A percentile compares a stretch with the other conserved stretches of the same genome.
phyloP scores from a whole-genome alignment of 768 basidiomycete genomes.

The Lactarius deliciosus region DNA sequence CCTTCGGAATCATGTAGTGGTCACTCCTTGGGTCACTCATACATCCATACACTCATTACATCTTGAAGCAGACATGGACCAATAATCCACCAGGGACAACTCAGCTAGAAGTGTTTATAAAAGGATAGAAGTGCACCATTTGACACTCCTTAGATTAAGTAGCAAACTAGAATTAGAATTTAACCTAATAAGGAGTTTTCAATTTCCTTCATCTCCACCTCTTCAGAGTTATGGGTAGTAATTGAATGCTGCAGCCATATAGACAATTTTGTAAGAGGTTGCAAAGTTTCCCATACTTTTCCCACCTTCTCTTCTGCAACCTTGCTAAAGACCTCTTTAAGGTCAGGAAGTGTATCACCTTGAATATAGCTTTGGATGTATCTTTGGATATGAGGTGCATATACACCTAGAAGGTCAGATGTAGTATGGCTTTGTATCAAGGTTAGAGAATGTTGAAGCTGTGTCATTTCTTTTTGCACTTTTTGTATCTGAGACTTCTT shows the following conservation, averaged over 20 bases:
- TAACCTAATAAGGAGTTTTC: constrained; percentile 16
- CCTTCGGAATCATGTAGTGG: no score
- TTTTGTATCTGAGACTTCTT: constrained; percentile 9
- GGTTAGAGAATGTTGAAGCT: constrained; percentile 11
- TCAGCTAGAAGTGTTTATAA: no score
- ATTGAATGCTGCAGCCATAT: constrained; percentile 16
- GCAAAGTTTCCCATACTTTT: constrained; percentile 7
- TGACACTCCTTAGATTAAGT: background rate
- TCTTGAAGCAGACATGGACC: no score
- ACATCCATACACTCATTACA: no score
- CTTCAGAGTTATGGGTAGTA: constrained; percentile 10
- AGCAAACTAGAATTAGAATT: background rate
- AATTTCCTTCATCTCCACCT: constrained; percentile 18
- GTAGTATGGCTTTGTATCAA: background rate
- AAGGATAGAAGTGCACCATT: no score
- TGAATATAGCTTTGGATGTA: constrained; percentile 14
- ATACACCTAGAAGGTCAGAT: background rate
- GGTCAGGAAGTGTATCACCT: background rate
- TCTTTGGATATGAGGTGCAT: constrained; percentile 5
- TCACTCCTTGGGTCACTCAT: no score
- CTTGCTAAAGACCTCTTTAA: background rate
- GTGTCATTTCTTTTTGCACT: constrained; percentile 11
- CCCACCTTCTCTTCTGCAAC: background rate
- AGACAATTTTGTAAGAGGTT: constrained; percentile 6
- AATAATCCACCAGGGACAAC: no score